Percentiles rank a stretch among this genome's conserved stretches.
phyloP scores from a whole-genome alignment of 2,329 filamentous ascomycete species.

The Ascochyta lentis region DNA sequence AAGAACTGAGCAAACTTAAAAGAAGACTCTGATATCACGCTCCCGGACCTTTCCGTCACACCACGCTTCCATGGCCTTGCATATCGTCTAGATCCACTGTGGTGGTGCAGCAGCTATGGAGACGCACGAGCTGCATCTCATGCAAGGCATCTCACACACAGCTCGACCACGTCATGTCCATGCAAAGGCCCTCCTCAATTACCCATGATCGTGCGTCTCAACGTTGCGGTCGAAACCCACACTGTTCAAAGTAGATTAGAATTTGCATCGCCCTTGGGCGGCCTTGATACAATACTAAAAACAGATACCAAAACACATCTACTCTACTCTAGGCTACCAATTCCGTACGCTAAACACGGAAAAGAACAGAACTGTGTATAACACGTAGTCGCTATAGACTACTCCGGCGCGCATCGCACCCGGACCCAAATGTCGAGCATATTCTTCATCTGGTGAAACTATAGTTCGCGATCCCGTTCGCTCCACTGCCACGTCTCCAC shows the following conservation, averaged over 20 bases:
- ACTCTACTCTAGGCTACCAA: too few species aligned
- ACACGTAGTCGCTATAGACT: background rate
- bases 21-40: background rate
- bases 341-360: too few species aligned
- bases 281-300: too few species aligned
- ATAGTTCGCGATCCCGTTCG: background rate
- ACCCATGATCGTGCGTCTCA: too few species aligned
- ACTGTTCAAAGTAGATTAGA: too few species aligned
- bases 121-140: conserved; percentile 2
- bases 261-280: too few species aligned
- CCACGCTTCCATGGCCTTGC: background rate
- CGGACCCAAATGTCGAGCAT: background rate
- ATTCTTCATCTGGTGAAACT: background rate
- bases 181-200: background rate
- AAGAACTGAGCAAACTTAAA: too few species aligned
- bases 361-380: background rate
- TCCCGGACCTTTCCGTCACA: background rate
- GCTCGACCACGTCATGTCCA: background rate
- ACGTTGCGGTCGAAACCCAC: too few species aligned
- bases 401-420: background rate
- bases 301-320: too few species aligned
- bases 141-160: conserved; percentile 4
- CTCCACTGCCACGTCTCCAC: background rate
- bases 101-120: background rate
- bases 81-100: background rate